A percentile compares a stretch with the other conserved stretches of the same genome.
phyloP scores from a whole-genome alignment of 768 basidiomycete species.

The Clitopilus hobsonii region DNA sequence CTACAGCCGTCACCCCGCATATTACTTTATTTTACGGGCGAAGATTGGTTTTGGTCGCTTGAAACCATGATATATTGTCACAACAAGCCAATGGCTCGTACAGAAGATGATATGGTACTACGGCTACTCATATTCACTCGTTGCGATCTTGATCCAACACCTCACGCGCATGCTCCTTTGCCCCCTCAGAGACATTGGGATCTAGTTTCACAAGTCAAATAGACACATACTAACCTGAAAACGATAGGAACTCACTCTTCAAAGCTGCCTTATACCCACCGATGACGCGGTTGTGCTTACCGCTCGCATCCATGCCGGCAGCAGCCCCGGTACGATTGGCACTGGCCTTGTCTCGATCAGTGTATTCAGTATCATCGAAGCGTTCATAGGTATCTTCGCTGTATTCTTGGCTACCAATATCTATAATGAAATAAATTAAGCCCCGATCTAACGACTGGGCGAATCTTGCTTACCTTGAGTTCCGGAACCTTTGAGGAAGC shows the following conservation, averaged over 20 bases:
- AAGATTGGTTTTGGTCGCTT: too few relatives aligned
- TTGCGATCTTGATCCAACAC: constrained; percentile 30
- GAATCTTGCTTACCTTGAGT: not conserved
- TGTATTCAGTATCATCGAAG: not conserved
- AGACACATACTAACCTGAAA: not conserved
- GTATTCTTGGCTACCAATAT: not conserved
- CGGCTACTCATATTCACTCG: not conserved
- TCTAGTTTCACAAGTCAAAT: constrained; percentile 25
- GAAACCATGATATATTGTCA: too few relatives aligned
- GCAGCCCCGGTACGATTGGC: constrained; percentile 2
- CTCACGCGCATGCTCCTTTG: constrained; percentile 51
- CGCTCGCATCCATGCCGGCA: constrained; percentile 2
- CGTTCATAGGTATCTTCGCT: not conserved
- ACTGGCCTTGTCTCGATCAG: not conserved
- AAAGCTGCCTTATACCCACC: constrained; percentile 26
- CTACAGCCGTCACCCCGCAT: too few relatives aligned
- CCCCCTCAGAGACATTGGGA: constrained; percentile 37
- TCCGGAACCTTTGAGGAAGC: not conserved
- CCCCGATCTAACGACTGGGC: not conserved
- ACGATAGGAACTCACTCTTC: constrained; percentile 14
- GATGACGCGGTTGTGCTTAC: constrained; percentile 13
- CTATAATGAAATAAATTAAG: not conserved
- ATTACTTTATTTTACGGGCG: too few relatives aligned
- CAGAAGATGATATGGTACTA: too few relatives aligned
- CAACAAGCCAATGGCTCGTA: too few relatives aligned